Conservation (phyloP, 495 filamentous ascomycete genomes). For the Corynascus novoguineensis region DNA sequence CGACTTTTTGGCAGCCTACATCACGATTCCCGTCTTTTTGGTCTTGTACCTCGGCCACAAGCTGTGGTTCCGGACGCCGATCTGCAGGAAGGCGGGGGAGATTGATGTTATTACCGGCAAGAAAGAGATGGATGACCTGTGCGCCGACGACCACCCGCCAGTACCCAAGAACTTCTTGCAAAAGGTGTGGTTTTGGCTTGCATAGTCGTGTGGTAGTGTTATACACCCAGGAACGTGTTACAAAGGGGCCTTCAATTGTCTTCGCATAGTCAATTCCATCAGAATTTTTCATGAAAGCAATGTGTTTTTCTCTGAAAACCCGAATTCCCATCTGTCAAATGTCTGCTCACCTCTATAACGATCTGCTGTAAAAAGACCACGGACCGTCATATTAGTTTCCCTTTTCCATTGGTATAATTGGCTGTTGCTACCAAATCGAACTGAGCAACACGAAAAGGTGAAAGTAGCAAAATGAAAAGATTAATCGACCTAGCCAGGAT, state of each 20-base stretch:
- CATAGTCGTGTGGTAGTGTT: constrained; percentile 18
- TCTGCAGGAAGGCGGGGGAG: constrained; percentile 25
- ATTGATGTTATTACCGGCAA: constrained; percentile 46
- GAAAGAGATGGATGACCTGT: constrained; percentile 47
- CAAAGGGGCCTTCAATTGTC: not conserved
- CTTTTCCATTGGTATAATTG: not conserved
- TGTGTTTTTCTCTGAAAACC: no score
- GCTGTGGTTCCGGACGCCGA: constrained; percentile 28
- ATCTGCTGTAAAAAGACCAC: no score
- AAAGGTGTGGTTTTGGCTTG: constrained; percentile 46
- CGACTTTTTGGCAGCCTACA: constrained; percentile 44
- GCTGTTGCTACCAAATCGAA: no score
- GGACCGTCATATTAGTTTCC: no score
- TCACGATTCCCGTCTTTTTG: constrained; percentile 43
- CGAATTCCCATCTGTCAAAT: no score
- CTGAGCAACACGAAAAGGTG: not conserved
- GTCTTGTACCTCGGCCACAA: constrained; percentile 42
- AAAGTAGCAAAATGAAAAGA: not conserved
- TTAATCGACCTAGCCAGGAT: not conserved
- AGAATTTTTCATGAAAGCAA: no score
- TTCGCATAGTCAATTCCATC: no score
- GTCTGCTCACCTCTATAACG: no score
- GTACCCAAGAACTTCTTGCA: constrained; percentile 38
- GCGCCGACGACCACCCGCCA: constrained; percentile 32
- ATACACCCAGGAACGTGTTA: not conserved